Conservation (phyloP, 352 stramenopile genomes). For the Globisporangium recalcitrans region DNA sequence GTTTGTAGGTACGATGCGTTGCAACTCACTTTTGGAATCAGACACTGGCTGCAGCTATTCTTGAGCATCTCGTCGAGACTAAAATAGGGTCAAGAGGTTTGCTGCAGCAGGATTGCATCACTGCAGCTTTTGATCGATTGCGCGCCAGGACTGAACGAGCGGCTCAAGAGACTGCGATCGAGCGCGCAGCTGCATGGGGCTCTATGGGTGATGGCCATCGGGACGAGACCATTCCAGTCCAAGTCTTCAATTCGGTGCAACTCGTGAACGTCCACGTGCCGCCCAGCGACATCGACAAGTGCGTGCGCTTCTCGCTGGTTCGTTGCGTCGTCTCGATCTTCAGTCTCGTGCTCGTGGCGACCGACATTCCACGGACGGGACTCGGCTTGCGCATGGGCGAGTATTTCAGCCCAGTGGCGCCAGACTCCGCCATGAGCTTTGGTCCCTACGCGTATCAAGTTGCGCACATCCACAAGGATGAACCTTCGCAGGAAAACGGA, state of each 20-base stretch:
- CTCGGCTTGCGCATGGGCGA: constrained; percentile 25
- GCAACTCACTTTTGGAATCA: too few species aligned
- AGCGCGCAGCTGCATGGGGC: not conserved
- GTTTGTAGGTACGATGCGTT: not conserved
- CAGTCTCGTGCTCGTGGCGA: constrained; percentile 32
- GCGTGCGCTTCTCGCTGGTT: constrained; percentile 22
- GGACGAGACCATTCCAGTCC: not conserved
- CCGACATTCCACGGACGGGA: constrained; percentile 51
- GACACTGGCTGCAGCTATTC: not conserved
- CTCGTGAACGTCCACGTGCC: not conserved
- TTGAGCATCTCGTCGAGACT: too few species aligned
- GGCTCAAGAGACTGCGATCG: not conserved
- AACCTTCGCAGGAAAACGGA: not conserved
- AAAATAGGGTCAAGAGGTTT: too few species aligned
- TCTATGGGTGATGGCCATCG: not conserved
- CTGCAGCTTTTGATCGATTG: not conserved
- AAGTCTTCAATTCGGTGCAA: not conserved
- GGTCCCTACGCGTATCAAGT: constrained; percentile 42
- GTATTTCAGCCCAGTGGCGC: constrained; percentile 22
- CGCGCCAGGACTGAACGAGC: not conserved
- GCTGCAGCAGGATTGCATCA: not conserved
- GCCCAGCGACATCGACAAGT: constrained; percentile 21
- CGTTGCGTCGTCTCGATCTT: constrained; percentile 29
- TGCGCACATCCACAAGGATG: constrained; percentile 21
- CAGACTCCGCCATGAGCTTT: constrained; percentile 31